These are phyloP conservation scores for Cyclocybe aegerita DNA, from an alignment of 768 basidiomycete genomes.

Conservation along the genomic window DNA sequence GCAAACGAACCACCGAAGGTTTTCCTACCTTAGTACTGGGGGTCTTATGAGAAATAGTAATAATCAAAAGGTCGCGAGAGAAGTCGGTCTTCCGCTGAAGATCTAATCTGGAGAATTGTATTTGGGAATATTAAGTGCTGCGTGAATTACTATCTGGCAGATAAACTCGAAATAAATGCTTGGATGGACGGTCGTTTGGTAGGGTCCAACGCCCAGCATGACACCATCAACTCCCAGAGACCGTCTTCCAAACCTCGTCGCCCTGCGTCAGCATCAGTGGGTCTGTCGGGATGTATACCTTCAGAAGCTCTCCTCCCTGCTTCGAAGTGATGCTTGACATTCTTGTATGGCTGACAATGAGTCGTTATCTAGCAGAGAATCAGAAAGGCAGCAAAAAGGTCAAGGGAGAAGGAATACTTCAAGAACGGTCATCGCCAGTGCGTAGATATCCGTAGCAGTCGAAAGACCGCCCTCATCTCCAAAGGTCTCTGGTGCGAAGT, in stretches of 20 bases:
- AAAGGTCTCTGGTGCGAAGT: slow-evolving; percentile 59
- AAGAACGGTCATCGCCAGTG: slow-evolving; percentile 56
- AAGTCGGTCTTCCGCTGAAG: too few relatives aligned
- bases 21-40: too few relatives aligned
- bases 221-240: slow-evolving; percentile 42
- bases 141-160: too few relatives aligned
- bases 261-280: slow-evolving; percentile 29
- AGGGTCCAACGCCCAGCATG: slow-evolving; percentile 41
- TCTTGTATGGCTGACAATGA: slow-evolving; percentile 50
- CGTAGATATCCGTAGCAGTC: slow-evolving; percentile 50
- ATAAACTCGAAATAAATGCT: slow-evolving; percentile 22
- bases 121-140: too few relatives aligned
- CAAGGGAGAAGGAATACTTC: slow-evolving; percentile 30
- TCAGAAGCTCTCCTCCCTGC: slow-evolving; percentile 44
- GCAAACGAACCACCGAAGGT: too few relatives aligned
- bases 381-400: neutral
- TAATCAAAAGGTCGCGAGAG: too few relatives aligned
- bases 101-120: too few relatives aligned
- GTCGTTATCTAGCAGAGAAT: slow-evolving; percentile 43
- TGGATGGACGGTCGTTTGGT: slow-evolving; percentile 39
- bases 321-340: slow-evolving; percentile 50
- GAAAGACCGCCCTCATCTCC: slow-evolving; percentile 48
- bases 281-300: slow-evolving; percentile 44
- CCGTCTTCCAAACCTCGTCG: slow-evolving; percentile 44
- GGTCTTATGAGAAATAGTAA: too few relatives aligned